Base-by-base conservation (phyloP, 179 eudicot genomes). In the Nepenthes alata region DNA sequence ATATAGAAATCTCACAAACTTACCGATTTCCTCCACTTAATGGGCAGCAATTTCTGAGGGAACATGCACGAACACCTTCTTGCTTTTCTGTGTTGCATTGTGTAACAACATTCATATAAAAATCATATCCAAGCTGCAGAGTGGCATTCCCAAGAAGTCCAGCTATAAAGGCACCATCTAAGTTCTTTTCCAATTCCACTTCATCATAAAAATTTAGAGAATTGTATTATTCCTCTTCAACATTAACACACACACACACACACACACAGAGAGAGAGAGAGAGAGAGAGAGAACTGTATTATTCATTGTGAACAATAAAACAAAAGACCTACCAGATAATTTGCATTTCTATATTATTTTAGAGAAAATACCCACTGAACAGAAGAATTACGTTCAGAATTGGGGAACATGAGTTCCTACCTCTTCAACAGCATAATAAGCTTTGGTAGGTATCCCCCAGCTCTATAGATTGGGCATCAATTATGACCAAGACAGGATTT, bases 51-150 rank as follows among this genome's bases (percentile, higher is more conserved):
- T 91, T 84, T 91, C 97, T 1, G 97, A 91, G 57, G 87, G 87
- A 70, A 83, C 89, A 37, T 91, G 98, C 9, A 84, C 96, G 67
- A 91, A 91, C 6, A 89, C 95, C 77, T 89, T 91, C 78, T 91
- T 89, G 78, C 96, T 89, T 80, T 91, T 91, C 69, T 91, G 89
- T 67, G 98, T 91, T 2, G 98, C 96, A 78, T 88, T 89, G 96
- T 91, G 86, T 55, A 75, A 64, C 41, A 54, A 14, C 3, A 36
- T 55, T 37, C 6, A 3, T 50, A 6, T 4, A 25, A 7, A 55
- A 55, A 16, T 50, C 13, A 50, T 13, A 50, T 39, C 45, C 45
- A 3, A 39, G 45, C 45, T 39, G 7, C 4, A 39, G 45, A 7
- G 45, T 4, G 45, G 4, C 7, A 3, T 39, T 4, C 45, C 45